Conservation (phyloP, 805 yeast species). For the Yamadazyma insecticola region DNA sequence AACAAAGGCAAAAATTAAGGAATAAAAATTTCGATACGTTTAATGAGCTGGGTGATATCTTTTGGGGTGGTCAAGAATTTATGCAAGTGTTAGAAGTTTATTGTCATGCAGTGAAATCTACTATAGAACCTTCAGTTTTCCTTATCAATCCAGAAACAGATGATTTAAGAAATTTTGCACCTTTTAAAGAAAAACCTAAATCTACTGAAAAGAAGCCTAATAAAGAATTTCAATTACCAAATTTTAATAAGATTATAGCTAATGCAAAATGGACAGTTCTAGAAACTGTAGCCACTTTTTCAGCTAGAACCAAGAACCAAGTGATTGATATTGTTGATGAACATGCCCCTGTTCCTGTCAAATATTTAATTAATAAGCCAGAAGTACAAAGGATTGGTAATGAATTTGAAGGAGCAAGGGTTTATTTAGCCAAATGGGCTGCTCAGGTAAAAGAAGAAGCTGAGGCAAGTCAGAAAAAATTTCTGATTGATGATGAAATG, state of each 20-base stretch:
- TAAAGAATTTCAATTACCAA: constrained; percentile 17
- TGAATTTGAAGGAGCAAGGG: constrained; percentile 89
- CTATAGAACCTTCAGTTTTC: constrained; percentile 66
- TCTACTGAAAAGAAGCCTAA: not conserved
- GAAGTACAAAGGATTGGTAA: constrained; percentile 78
- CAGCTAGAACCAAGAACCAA: constrained; percentile 43
- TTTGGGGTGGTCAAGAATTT: constrained; percentile 92
- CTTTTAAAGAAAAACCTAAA: constrained; percentile 16
- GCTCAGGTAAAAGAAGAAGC: constrained; percentile 90
- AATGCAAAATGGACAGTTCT: constrained; percentile 83
- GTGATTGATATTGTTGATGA: constrained; percentile 63
- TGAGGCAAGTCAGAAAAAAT: constrained; percentile 49
- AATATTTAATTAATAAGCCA: constrained; percentile 62
- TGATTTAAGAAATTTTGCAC: constrained; percentile 57
- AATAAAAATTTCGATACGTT: constrained; percentile 74
- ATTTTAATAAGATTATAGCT: constrained; percentile 47
- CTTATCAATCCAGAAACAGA: constrained; percentile 74
- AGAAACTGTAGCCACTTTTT: constrained; percentile 77
- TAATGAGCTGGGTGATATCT: constrained; percentile 46
- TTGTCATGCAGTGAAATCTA: constrained; percentile 62
- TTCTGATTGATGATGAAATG: constrained; percentile 54
- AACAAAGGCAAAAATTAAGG: constrained; percentile 52
- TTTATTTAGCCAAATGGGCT: constrained; percentile 96
- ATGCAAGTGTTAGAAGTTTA: constrained; percentile 48
- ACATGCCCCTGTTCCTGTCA: constrained; percentile 57